Evolutionary conservation across 1,284 basidiomycete species (phyloP), one percentile per base, ranked within the genome.

Genomic region (Leccinum griseonigrum): DNA sequence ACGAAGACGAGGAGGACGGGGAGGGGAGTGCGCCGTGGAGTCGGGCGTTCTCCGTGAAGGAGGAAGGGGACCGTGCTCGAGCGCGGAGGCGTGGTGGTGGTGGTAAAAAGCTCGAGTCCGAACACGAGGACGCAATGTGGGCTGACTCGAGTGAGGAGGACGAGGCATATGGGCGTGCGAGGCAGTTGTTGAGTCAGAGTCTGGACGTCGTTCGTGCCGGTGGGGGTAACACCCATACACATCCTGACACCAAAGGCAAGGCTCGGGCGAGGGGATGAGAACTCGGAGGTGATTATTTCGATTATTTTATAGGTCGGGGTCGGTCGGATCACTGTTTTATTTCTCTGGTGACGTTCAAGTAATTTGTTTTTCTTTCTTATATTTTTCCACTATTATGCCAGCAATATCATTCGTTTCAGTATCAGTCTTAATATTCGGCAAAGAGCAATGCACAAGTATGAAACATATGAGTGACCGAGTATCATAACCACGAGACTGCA

Each of bases 1-100:
- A 88, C 55, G 80, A 85, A n/a, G 69, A 69, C 6, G 69, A 50
- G 0, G 22, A 26, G 13, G 40, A 43, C 13, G 48, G 66, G 8
- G 66, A 67, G 5, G 60, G 40, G 22, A 65, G 69, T 60, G 67
- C 67, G 38, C 71, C 72, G 13, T 74, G 73, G 68, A 60, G 34
- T 38, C 29, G 16, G 26, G 43, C 54, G 1, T 58, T 60, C 51
- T 62, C 52, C 18, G n/a, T 64, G 57, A 59, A 5, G 58, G 55
- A 40, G 57, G 4, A 28, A 9, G 2, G 52, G 29, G 18, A 40
- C 5, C 11, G 36, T 1, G 7, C 48, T 10, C n/a, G n/a, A 10
- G 10, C 3, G 7, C 1, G 16, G 38, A 18, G n/a, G 10, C 10
- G 1, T 18, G 5, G 10, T 2, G 4, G 10, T 46, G 9, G 4